Evolutionary conservation across 768 basidiomycete genomes (phyloP).

Genomic region (Dentipellis sp.): DNA sequence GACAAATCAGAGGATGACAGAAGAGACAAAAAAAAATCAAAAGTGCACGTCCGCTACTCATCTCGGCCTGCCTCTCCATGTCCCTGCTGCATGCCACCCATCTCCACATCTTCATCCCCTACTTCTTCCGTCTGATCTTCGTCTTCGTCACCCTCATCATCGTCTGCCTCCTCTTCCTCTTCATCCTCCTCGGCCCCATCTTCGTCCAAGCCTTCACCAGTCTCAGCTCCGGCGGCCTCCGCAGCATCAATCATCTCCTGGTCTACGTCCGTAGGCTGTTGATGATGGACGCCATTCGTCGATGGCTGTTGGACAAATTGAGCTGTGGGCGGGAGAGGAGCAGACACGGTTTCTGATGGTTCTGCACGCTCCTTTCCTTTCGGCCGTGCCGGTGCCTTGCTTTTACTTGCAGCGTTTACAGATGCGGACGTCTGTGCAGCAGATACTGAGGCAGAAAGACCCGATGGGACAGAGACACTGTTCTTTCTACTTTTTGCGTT

Average conservation of each 20-base stretch:
- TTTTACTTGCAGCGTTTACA: background rate
- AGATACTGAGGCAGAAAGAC: background rate
- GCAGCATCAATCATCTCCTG: constrained; percentile 16
- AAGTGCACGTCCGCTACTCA: background rate
- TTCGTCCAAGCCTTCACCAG: constrained; percentile 10
- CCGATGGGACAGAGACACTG: background rate
- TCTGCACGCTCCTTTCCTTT: constrained; percentile 11
- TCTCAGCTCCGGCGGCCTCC: constrained; percentile 9
- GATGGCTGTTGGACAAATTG: constrained; percentile 19
- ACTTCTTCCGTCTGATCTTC: constrained; percentile 20
- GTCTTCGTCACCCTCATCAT: constrained; percentile 26
- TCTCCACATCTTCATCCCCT: constrained; percentile 22
- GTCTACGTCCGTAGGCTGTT: constrained; percentile 13
- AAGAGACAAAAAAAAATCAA: background rate
- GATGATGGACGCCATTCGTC: constrained; percentile 12
- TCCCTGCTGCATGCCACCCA: background rate
- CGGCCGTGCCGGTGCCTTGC: constrained; percentile 11
- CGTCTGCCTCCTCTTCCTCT: constrained; percentile 20
- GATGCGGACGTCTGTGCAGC: background rate
- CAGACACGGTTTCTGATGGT: constrained; percentile 5
- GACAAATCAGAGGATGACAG: too few relatives aligned
- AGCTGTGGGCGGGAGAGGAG: constrained; percentile 16
- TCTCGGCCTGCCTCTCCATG: background rate
- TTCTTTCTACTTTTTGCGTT: constrained; percentile 52
- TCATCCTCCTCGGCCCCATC: constrained; percentile 18